Conservation (phyloP, 331 rosid species). For the Malus hybrid region DNA sequence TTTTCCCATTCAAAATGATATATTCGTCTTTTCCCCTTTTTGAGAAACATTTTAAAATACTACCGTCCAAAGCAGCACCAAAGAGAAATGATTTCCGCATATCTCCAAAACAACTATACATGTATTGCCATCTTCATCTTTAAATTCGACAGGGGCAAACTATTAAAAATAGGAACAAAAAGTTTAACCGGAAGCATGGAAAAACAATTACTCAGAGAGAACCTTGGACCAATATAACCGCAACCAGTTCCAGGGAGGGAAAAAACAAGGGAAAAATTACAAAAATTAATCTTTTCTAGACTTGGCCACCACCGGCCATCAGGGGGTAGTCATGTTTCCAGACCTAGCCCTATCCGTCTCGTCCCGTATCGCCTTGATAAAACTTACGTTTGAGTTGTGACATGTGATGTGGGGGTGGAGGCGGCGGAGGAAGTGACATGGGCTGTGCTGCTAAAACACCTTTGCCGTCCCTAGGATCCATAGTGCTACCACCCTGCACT, state of each 20-base stretch:
- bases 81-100: no score
- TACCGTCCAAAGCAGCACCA: accelerated
- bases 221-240: background rate
- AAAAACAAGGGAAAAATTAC: background rate
- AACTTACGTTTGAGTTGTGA: constrained; percentile 52
- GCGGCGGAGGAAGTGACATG: constrained; percentile 47
- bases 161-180: background rate
- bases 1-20: no score
- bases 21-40: no score
- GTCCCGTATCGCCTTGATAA: constrained; percentile 49
- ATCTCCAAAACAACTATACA: no score
- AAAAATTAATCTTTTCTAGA: constrained; percentile 18
- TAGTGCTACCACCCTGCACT: constrained; percentile 37
- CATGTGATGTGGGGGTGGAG: constrained; percentile 40
- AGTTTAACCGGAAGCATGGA: background rate
- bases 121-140: no score
- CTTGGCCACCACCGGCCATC: constrained; percentile 50
- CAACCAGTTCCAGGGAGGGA: background rate
- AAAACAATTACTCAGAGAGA: background rate
- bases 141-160: background rate
- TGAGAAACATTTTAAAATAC: no score
- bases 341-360: constrained; percentile 59
- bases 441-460: constrained; percentile 64
- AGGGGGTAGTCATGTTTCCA: constrained; percentile 66
- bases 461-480: constrained; percentile 74